These are phyloP conservation scores for Helianthus annuus DNA, from an alignment of 129 eudicot species.

Conservation along the genomic window HanXRQr2.0-SUNRISE NC_035440.2:80980395-80980894, in stretches of 20 bases:
- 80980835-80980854: conserved; percentile 29
- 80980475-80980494: conserved; percentile 16
- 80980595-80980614: not conserved
- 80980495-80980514: conserved; percentile 4
- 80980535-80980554: conserved; percentile 16
- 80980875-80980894: not conserved
- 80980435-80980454: conserved; percentile 67
- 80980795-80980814: conserved; percentile 9
- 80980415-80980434: conserved; percentile 66
- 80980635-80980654: not conserved
- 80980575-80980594: conserved; percentile 12
- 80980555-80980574: conserved; percentile 45
- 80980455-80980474: conserved; percentile 66
- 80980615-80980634: not conserved
- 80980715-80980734: conserved; percentile 4
- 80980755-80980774: not conserved
- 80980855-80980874: not conserved
- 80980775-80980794: not conserved
- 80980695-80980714: not conserved
- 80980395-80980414: conserved; percentile 52
- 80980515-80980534: conserved; percentile 21
- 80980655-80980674: not conserved
- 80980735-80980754: conserved; percentile 20
- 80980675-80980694: not conserved
- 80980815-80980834: not conserved